Evolutionary conservation across 257 asterid genomes (phyloP).

Genomic region (Knoxia roxburghii): DNA sequence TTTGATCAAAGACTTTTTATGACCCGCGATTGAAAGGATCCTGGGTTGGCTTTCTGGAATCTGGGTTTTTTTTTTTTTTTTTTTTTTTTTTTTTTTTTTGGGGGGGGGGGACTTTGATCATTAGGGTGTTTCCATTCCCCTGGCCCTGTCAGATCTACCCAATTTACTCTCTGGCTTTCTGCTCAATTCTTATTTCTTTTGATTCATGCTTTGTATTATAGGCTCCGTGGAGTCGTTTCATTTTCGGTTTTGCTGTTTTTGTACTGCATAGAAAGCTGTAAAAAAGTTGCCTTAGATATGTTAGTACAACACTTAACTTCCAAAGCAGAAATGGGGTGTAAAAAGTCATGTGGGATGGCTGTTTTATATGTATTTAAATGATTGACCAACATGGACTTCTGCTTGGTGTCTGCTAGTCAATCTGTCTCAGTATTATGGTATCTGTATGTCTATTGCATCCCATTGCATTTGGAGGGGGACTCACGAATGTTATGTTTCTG

Average conservation of each 20-base stretch:
- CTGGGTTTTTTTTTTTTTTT: background rate
- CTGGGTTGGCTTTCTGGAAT: constrained; percentile 1
- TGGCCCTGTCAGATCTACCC: background rate
- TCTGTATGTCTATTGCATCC: background rate
- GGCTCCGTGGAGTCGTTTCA: too few species aligned
- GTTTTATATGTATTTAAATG: too few species aligned
- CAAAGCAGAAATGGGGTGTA: too few species aligned
- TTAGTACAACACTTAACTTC: too few species aligned
- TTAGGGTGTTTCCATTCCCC: background rate
- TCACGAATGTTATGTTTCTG: background rate
- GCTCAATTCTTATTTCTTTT: background rate
- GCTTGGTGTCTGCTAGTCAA: background rate
- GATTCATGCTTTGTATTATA: background rate
- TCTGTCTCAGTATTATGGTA: background rate
- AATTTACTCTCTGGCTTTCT: background rate
- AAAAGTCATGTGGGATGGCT: too few species aligned
- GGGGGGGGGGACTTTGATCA: background rate
- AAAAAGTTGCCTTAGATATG: too few species aligned
- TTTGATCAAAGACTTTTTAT: background rate
- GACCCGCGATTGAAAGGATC: background rate
- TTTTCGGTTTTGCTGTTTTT: too few species aligned
- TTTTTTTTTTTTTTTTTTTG: too few species aligned
- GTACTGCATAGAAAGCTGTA: too few species aligned
- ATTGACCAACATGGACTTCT: background rate
- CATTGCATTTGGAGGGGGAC: background rate